These are phyloP conservation scores for Phytophthora colocasiae DNA, from an alignment of 352 stramenopile genomes.

Conservation along the genomic window DNA sequence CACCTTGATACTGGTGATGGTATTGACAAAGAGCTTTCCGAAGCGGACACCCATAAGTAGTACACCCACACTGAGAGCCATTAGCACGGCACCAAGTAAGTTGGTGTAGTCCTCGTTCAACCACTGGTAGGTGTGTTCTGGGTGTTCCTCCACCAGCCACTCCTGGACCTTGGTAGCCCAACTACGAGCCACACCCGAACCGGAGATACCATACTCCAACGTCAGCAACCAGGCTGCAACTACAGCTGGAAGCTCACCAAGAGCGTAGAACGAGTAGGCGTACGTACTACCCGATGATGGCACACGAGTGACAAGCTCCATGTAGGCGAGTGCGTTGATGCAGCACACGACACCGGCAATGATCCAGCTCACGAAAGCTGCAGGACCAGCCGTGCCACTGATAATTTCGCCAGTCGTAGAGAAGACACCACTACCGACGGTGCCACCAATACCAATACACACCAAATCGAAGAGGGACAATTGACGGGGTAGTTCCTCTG, in stretches of 20 bases:
- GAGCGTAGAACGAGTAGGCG: conserved; percentile 92
- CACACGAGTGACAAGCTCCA: conserved; percentile 89
- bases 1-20: conserved; percentile 85
- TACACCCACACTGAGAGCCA: conserved; percentile 71
- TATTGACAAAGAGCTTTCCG: conserved; percentile 91
- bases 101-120: conserved; percentile 72
- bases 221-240: conserved; percentile 89
- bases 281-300: conserved; percentile 92
- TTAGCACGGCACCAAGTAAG: conserved; percentile 71
- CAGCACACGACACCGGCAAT: conserved; percentile 85
- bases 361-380: conserved; percentile 82
- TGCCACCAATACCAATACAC: conserved; percentile 92
- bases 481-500: conserved; percentile 66
- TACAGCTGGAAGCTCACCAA: conserved; percentile 94
- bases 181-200: conserved; percentile 90
- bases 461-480: conserved; percentile 91
- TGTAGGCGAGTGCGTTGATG: conserved; percentile 89
- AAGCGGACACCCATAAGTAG: conserved; percentile 88
- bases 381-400: conserved; percentile 73
- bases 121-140: conserved; percentile 50
- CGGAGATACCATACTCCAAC: conserved; percentile 94
- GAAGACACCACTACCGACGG: conserved; percentile 93
- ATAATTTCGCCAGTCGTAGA: conserved; percentile 85
- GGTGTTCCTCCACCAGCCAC: conserved; percentile 61
- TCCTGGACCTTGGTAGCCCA: conserved; percentile 93